Base-by-base conservation (phyloP, 2,329 filamentous ascomycete species). In the Pseudogymnoascus destructans region DNA sequence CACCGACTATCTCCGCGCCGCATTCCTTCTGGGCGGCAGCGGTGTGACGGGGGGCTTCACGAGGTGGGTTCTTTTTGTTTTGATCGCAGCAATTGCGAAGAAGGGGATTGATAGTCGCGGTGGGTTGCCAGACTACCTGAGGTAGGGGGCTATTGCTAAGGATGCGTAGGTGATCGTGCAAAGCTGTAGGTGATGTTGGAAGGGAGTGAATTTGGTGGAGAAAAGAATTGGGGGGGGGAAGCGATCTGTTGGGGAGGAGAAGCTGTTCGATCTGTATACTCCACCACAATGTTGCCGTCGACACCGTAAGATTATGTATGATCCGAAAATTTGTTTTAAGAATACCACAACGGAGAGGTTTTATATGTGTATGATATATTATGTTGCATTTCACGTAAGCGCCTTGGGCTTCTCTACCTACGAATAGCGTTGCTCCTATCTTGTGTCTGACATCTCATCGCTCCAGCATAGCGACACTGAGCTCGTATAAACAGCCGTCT, bases 1-100 rank as follows among this genome's bases (percentile, higher is more conserved):
- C 3, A 70, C 67, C 40, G 84, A 84, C 69, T 84, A 80, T 77
- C 1, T 76, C 17, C 67, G 72, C 60, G 66, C 83, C 38, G 58
- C 83, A 32, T 61, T 79, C 15, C 71, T 75, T 6, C 73, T 84
- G 36, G 81, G 81, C 33, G 74, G 75, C 27, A 72, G 73, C 60
- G 71, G 73, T 59, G 70, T 69, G 27, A 75, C 75, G 72, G 75
- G 75, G 70, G 75, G 75, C 69, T 73, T 80, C 58, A 8, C 77
- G 58, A 73, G 79, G 64, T 82, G 80, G 79, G 63, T 76, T 19
- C 55, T 77, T 59, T 71, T 76, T 19, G 61, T 77, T 60, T 66
- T 72, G 59, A 68, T 65, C 30, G 60, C 63, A 27, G 23, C 61
- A n/a, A 59, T 58, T 7, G 56, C 58, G 52, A 65, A 64, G 46